Base-by-base conservation (phyloP, 2,329 filamentous ascomycete species). In the Coleophoma crateriformis region DNA sequence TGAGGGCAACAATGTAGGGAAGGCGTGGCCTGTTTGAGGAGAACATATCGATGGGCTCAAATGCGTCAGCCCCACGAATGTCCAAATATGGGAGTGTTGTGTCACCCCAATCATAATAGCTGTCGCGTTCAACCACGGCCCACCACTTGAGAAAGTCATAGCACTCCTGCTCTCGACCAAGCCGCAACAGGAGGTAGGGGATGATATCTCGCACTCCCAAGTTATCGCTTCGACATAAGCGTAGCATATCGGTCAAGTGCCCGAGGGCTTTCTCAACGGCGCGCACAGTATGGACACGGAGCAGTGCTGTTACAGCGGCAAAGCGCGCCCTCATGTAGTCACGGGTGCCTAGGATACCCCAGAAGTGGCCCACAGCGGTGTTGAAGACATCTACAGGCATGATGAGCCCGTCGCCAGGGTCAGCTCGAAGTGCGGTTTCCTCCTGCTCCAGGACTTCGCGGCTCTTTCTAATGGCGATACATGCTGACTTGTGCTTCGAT, bases 91-190 rank as follows among this genome's bases (percentile, higher is more conserved):
- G 66, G 13, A 62, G 46, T 2, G 52, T 52, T 19, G 51, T 57
- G 48, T 73, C 59, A 7, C 55, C 57, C 66, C 59, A 70, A 45
- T 73, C 64, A 47, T 72, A 71, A 39, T 63, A 15, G 8, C 45
- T 32, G 3, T 59, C 44, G n/a, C 52, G 34, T 4, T 51, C 61
- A 1, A 53, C 54, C 1, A 58, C 64, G 5, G 53, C 58, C 64
- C 65, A 77, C 73, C 70, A 77, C 59, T 74, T 77, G 56, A 75
- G 33, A 48, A 76, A 75, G 54, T 74, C 69, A 55, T 75, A 75
- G 58, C 63, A 53, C 66, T 71, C 73, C 56, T 79, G 75, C 49
- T 80, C 76, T 39, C 59, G 64, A 17, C 68, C 67, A 7, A 80
- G 64, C 2, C 75, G 70, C 12, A 81, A 57, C 48, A 71, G 66